phyloP scores from a whole-genome alignment of 768 basidiomycete genomes.

The Sporobolomyces phaffii region DNA sequence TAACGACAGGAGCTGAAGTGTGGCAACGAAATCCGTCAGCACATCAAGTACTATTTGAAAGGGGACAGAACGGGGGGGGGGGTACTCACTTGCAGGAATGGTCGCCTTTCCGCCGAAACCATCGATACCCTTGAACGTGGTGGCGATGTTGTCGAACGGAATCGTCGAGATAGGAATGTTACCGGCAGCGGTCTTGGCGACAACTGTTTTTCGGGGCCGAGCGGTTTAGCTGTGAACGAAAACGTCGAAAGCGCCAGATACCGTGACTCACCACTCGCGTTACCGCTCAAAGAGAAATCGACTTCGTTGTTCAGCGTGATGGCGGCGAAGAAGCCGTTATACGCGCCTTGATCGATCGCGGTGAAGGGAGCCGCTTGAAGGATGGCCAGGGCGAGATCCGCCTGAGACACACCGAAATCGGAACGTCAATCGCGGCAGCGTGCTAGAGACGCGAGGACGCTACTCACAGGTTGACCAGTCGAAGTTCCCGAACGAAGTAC shows the following conservation, averaged over 20 bases:
- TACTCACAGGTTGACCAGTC: conserved; percentile 51
- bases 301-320: conserved; percentile 54
- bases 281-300: conserved; percentile 50
- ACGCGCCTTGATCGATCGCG: conserved; percentile 56
- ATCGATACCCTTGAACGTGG: conserved; percentile 56
- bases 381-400: conserved; percentile 58
- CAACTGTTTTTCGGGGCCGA: no score
- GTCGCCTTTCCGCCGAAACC: conserved; percentile 52
- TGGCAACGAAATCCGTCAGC: no score
- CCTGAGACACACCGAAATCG: conserved; percentile 47
- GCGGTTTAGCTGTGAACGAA: no score
- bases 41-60: no score
- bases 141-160: conserved; percentile 56
- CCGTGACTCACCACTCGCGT: conserved; percentile 23
- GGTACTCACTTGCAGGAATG: conserved; percentile 37
- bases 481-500: conserved; percentile 59
- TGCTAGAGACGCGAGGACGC: neutral
- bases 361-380: conserved; percentile 53
- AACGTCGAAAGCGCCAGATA: no score
- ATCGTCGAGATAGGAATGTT: conserved; percentile 62
- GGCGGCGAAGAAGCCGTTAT: conserved; percentile 56
- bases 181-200: conserved; percentile 51
- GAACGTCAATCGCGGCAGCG: neutral
- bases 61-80: no score
- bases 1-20: conserved; percentile 15